phyloP scores from a whole-genome alignment of 345 rosid genomes.

The Passiflora organensis region DNA sequence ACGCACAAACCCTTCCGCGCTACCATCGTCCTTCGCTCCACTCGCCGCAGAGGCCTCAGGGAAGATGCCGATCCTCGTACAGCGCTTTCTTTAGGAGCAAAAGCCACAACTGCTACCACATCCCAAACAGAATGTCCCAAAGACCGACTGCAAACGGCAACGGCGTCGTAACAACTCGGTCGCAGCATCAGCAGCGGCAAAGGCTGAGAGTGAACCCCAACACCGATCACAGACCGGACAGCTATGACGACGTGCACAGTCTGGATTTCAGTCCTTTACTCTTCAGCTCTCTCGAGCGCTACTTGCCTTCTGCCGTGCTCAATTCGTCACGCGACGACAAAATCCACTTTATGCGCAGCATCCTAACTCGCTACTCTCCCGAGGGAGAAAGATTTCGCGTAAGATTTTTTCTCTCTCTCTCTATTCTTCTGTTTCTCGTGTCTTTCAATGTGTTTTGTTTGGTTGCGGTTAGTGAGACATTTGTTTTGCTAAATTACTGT shows the following conservation, averaged over 20 bases:
- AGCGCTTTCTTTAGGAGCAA: neutral
- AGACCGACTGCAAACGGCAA: slow-evolving; percentile 26
- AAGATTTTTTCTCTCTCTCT: slow-evolving; percentile 12
- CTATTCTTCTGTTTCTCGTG: neutral
- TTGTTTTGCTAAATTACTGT: slow-evolving; percentile 1
- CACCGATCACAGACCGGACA: slow-evolving; percentile 62
- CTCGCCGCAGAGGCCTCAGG: no score
- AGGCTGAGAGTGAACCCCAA: slow-evolving; percentile 56
- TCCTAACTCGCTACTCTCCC: slow-evolving; percentile 70
- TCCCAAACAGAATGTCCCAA: slow-evolving; percentile 5
- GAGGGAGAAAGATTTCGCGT: slow-evolving; percentile 72
- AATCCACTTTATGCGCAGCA: slow-evolving; percentile 56
- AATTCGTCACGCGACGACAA: slow-evolving; percentile 45
- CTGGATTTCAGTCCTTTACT: slow-evolving; percentile 61
- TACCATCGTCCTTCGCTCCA: no score
- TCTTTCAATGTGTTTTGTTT: neutral
- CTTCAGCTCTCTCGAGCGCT: slow-evolving; percentile 76
- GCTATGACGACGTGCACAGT: slow-evolving; percentile 64
- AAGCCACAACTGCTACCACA: neutral
- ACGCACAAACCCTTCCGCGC: no score
- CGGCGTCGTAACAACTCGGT: slow-evolving; percentile 24
- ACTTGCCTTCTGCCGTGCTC: slow-evolving; percentile 61
- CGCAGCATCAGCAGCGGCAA: slow-evolving; percentile 26
- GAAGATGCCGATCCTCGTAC: neutral
- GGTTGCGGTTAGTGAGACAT: neutral